A percentile compares a stretch with the other conserved stretches of the same genome.
phyloP scores from a whole-genome alignment of 2,329 filamentous ascomycete genomes.

The Amesomyces nigricolor region DNA sequence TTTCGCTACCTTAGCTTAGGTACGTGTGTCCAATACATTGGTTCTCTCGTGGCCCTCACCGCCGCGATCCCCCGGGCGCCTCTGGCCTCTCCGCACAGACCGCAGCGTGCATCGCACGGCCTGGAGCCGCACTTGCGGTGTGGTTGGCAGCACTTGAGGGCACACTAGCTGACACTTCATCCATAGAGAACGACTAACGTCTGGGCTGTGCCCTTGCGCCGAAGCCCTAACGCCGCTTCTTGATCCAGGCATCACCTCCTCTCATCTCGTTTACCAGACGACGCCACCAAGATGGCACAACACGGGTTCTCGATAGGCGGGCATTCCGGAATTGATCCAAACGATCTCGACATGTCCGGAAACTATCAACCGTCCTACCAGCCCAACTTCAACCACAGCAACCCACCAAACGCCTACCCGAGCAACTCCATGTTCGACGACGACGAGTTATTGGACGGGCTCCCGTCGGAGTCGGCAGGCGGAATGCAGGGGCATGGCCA shows the following conservation, averaged over 20 bases:
- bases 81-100: no score
- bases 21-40: constrained; percentile 4
- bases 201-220: no score
- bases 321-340: constrained; percentile 70
- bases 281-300: constrained; percentile 5
- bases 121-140: no score
- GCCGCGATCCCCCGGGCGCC: no score
- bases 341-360: constrained; percentile 67
- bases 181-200: no score
- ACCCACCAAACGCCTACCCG: constrained; percentile 65
- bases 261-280: no score
- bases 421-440: constrained; percentile 75
- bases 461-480: constrained; percentile 51
- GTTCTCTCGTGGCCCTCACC: no score
- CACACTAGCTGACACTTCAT: no score
- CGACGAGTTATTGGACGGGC: constrained; percentile 77
- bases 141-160: no score
- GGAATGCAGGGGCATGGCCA: constrained; percentile 36
- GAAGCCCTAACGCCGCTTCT: no score
- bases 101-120: no score
- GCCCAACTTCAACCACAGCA: constrained; percentile 54
- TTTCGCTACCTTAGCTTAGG: constrained; percentile 4
- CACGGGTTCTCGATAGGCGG: constrained; percentile 48
- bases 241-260: no score
- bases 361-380: constrained; percentile 57